A percentile compares a stretch with the other conserved stretches of the same genome.
Conservation (phyloP, 139 green algal species). For the Diplosphaera chodatii region DNA sequence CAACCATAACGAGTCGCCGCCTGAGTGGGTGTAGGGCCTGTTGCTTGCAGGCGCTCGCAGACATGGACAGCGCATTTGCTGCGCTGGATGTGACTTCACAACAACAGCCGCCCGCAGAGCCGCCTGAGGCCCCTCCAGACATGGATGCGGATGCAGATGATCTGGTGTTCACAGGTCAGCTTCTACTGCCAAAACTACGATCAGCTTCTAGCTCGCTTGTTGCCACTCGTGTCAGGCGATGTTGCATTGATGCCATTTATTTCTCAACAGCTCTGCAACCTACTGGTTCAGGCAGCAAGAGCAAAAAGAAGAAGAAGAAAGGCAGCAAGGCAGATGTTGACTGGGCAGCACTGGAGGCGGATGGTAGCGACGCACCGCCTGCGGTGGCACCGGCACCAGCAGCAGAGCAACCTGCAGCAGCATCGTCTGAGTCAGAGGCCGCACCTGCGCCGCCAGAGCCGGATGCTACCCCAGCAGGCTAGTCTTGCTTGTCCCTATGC, state of each 20-base stretch:
- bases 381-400: background rate
- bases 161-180: background rate
- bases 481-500: too few relatives aligned
- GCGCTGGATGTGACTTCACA: constrained; percentile 31
- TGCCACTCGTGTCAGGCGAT: too few relatives aligned
- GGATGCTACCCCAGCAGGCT: constrained; percentile 16
- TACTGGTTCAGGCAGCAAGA: constrained; percentile 13
- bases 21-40: too few relatives aligned
- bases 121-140: background rate
- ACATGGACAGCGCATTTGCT: constrained; percentile 45
- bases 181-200: too few relatives aligned
- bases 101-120: constrained; percentile 4
- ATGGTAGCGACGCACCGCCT: background rate
- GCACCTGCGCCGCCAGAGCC: constrained; percentile 6
- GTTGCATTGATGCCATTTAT: too few relatives aligned
- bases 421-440: too few relatives aligned
- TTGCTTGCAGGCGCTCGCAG: constrained; percentile 9
- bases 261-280: too few relatives aligned
- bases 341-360: background rate
- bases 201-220: background rate
- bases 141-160: constrained; percentile 6
- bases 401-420: constrained; percentile 17
- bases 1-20: too few relatives aligned
- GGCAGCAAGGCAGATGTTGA: constrained; percentile 21
- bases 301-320: constrained; percentile 43